Percentiles rank a stretch among this genome's conserved stretches.
Conservation (phyloP, 2,329 filamentous ascomycete genomes). For the Chaetomium sp. region DNA sequence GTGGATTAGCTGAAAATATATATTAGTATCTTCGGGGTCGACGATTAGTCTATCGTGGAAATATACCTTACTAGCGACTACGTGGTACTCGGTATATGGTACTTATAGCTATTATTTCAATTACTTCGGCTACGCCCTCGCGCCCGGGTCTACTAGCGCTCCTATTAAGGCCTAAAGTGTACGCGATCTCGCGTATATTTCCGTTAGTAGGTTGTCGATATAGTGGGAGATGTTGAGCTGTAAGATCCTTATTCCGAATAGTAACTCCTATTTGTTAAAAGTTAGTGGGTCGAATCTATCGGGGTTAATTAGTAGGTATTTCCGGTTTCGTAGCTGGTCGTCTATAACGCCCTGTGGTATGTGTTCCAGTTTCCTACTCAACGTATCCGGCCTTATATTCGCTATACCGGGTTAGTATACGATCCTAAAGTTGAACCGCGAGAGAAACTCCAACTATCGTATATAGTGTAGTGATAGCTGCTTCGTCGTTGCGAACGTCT, state of each 20-base stretch:
- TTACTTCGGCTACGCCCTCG: not conserved
- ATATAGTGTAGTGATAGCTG: not conserved
- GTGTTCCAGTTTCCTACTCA: not conserved
- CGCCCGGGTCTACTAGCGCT: not conserved
- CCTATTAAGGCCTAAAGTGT: not conserved
- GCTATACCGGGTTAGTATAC: not conserved
- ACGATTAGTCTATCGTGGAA: not conserved
- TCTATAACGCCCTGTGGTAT: not conserved
- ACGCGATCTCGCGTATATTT: not conserved
- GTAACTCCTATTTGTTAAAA: not conserved
- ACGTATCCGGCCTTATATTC: not conserved
- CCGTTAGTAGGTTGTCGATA: not conserved
- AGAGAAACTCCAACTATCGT: not conserved
- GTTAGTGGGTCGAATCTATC: not conserved
- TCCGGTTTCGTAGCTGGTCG: not conserved
- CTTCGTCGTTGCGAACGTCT: slow-evolving; percentile 1
- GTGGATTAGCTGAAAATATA: not conserved
- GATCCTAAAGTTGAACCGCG: not conserved
- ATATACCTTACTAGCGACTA: not conserved
- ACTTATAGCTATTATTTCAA: not conserved
- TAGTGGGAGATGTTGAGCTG: not conserved
- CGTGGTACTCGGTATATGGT: not conserved
- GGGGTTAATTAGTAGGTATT: not conserved
- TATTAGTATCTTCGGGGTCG: not conserved
- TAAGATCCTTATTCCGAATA: not conserved